Percentiles rank a stretch among this genome's conserved stretches.
These are phyloP conservation scores for Tuber melanosporum DNA, from an alignment of 495 filamentous ascomycete species.

Conservation along the genomic window DNA sequence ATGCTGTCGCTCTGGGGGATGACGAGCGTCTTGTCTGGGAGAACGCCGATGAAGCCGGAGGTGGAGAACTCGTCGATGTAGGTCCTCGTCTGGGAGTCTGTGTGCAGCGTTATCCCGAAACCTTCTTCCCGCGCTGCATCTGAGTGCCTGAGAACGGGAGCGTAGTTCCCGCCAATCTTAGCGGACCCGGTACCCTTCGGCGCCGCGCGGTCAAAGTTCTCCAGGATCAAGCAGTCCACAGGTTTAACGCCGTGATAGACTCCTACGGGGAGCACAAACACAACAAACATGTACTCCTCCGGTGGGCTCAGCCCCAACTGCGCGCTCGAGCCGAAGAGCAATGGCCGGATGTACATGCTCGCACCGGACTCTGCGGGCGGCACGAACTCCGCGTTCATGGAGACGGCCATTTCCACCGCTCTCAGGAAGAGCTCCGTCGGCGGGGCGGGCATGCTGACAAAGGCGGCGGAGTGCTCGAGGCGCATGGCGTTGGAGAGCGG, in stretches of 20 bases:
- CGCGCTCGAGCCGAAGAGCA: conserved; percentile 75
- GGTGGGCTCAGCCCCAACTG: conserved; percentile 76
- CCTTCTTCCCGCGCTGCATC: conserved; percentile 65
- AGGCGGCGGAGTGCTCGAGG: conserved; percentile 67
- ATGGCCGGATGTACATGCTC: conserved; percentile 79
- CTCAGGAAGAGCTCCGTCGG: conserved; percentile 65
- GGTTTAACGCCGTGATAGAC: conserved; percentile 84
- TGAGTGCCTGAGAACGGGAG: conserved; percentile 72
- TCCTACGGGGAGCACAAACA: conserved; percentile 77
- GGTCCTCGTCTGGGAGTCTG: conserved; percentile 70
- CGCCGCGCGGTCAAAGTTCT: conserved; percentile 68
- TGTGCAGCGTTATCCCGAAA: conserved; percentile 78
- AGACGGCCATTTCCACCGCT: conserved; percentile 70
- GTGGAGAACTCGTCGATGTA: conserved; percentile 90
- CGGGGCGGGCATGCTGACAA: conserved; percentile 70
- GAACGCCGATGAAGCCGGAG: conserved; percentile 71
- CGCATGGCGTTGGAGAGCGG: conserved; percentile 72
- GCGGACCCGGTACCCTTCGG: conserved; percentile 67
- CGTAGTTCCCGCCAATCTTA: conserved; percentile 75
- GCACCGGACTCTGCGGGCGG: conserved; percentile 77
- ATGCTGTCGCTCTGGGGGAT: conserved; percentile 74
- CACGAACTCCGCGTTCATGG: conserved; percentile 78
- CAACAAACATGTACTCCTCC: conserved; percentile 80
- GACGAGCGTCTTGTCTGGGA: conserved; percentile 56
- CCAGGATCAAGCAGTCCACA: conserved; percentile 70